A percentile compares a stretch with the other conserved stretches of the same genome.
Evolutionary conservation across 2,329 filamentous ascomycete species (phyloP).

Genomic region (Pseudogymnoascus sp.): DNA sequence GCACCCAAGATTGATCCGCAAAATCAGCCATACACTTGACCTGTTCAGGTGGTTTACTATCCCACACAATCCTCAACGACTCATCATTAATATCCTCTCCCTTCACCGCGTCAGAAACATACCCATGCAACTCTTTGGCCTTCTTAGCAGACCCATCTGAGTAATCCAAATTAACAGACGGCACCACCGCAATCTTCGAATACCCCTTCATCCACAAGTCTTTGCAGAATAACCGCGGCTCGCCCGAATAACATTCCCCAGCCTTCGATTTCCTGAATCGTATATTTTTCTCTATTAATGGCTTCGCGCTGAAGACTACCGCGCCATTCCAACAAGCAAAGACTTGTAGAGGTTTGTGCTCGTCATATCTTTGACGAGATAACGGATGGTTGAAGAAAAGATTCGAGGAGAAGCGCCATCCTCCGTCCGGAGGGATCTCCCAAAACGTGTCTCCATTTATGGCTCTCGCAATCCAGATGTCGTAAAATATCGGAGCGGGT

Average conservation of each 20-base stretch:
- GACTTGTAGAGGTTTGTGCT: constrained; percentile 46
- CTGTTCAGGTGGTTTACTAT: constrained; percentile 13
- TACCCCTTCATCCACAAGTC: constrained; percentile 45
- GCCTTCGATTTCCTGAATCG: constrained; percentile 36
- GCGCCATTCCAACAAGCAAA: constrained; percentile 56
- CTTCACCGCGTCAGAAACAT: constrained; percentile 31
- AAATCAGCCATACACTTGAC: constrained; percentile 16
- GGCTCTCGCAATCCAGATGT: constrained; percentile 46
- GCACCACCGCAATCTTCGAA: constrained; percentile 47
- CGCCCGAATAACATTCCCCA: constrained; percentile 45
- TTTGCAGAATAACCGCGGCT: constrained; percentile 49
- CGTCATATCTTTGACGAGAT: constrained; percentile 28
- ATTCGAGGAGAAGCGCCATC: constrained; percentile 41
- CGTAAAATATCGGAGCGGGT: constrained; percentile 43
- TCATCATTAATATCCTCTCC: constrained; percentile 20
- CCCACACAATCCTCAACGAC: constrained; percentile 14
- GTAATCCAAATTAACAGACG: constrained; percentile 48
- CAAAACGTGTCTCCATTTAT: constrained; percentile 49
- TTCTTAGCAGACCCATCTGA: constrained; percentile 35
- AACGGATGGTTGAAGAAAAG: constrained; percentile 44
- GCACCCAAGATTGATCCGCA: constrained; percentile 13
- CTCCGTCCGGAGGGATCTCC: constrained; percentile 40
- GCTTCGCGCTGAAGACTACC: constrained; percentile 39
- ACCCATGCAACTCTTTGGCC: constrained; percentile 45
- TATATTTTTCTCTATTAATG: constrained; percentile 37